Base-by-base conservation (phyloP, 768 basidiomycete genomes). In the Leucocoprinus sp. region DNA sequence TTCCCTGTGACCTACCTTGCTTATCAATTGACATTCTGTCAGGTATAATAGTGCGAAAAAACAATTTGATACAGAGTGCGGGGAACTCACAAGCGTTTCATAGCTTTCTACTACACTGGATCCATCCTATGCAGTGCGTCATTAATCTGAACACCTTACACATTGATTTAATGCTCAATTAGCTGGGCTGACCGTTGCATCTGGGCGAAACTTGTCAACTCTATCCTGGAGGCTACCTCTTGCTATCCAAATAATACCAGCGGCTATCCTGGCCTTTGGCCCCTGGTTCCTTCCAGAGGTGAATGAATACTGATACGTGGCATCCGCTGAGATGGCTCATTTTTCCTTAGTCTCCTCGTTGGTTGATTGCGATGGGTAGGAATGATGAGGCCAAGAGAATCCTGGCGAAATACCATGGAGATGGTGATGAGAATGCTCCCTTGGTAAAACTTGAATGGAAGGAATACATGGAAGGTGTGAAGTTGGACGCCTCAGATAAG, bases 401-500 rank as follows among this genome's bases (percentile, higher is more conserved):
- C 52, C 65, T 78, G 8, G 62, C 65, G 37, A 71, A 69, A 43
- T 78, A 74, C 54, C 78, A 80, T 51, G 76, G 76, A 11, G 62
- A 74, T 45, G 71, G 66, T 3, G 66, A 77, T 43, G 63, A 58
- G 14, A 66, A 74, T 55, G 68, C 73, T 12, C 70, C 72, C 23
- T 56, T 78, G 27, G 76, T 80, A 19, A 56, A 62, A 26, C 60
- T 78, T 11, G 73, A 80, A 53, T 72, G 64, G 64, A 65, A 63
- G 45, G 76, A 78, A 54, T 70, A 72, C 52, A 68, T 74, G 47
- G 74, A 76, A 50, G 59, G 66, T 7, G 68, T 78, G 42, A 60
- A 64, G 33, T 50, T 70, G 5, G 68, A 75, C 52, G 78, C 71
- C 11, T 71, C 75, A 11, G 75, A 77, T 55, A 79, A 79, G 56